Base-by-base conservation (phyloP, 495 filamentous ascomycete genomes). In the Penicillium mononematosum region DNA sequence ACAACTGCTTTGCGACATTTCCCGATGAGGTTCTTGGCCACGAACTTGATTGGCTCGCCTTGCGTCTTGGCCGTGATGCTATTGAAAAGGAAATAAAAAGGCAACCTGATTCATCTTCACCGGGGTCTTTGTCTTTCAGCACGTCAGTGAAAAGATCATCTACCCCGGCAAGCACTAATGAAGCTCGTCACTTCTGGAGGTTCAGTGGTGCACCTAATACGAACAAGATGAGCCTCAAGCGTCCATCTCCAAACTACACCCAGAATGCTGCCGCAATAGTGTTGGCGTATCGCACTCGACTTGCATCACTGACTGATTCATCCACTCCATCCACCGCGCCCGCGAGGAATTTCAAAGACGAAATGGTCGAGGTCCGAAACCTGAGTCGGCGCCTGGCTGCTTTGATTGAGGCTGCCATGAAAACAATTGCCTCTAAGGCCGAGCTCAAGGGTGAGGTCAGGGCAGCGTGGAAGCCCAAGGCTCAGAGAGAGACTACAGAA, bases 11-110 rank as follows among this genome's bases (percentile, higher is more conserved):
- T 11, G 45, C 12, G 12, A 16, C 6, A 8, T 34, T 41, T 27
- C 45, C 34, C 12, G 58, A 60, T 8, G 36, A 45, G 11, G 31
- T 60, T 17, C 1, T 32, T n/a, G 58, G 58, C 1, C 58, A 60
- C 19, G 58, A 60, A 47, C 46, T 60, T 4, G 58, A 60, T 39
- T 60, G 51, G 58, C 58, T 50, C 12, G 58, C 58, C 24, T 31
- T 47, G 25, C 45, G 45, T 8, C 34, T 47, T 32, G 45, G 45
- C 27, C 45, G 45, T 8, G 45, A 34, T 32, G 25, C 10, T 10
- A 8, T 32, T 31, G n/a, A 17, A 32, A 19, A 32, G 32, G 45
- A 47, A 5, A 25, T 31, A 16, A 47, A 32, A 45, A 4, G 17
- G 5, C 42, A 6, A 22, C 20, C 20, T 1, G 20, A 22, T 22